phyloP scores from a whole-genome alignment of 129 eudicot species.

The Logfia minima region DNA sequence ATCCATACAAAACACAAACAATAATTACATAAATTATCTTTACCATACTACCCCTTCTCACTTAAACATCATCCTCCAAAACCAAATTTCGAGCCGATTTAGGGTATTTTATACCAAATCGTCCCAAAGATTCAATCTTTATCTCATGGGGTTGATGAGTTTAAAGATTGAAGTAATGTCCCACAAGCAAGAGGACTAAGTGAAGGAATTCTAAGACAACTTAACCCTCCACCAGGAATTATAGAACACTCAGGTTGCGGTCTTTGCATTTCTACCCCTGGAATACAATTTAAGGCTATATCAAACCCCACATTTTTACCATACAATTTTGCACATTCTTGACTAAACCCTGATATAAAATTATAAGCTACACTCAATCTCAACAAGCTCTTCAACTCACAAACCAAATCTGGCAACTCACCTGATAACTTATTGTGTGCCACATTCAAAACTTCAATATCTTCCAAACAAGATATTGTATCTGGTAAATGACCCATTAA shows the following conservation, averaged over 20 bases:
- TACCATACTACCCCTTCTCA: conserved; percentile 30
- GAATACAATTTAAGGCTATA: conserved; percentile 79
- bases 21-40: conserved; percentile 29
- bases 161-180: conserved; percentile 42
- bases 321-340: conserved; percentile 55
- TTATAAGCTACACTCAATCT: conserved; percentile 80
- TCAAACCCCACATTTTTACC: conserved; percentile 74
- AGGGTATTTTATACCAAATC: not conserved
- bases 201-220: conserved; percentile 72
- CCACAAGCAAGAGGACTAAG: conserved; percentile 77
- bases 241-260: conserved; percentile 75
- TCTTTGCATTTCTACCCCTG: conserved; percentile 77
- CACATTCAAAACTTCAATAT: conserved; percentile 72
- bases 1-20: conserved; percentile 38
- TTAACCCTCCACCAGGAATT: conserved; percentile 60
- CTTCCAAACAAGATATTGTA: conserved; percentile 71
- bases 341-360: conserved; percentile 79
- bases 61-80: conserved; percentile 23
- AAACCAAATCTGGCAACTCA: conserved; percentile 74
- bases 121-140: not conserved
- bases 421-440: conserved; percentile 85
- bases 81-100: conserved; percentile 8
- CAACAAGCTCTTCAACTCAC: conserved; percentile 61
- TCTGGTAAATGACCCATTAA: conserved; percentile 90
- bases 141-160: conserved; percentile 44